Percentiles rank a stretch among this genome's conserved stretches.
phyloP scores from a whole-genome alignment of 495 filamentous ascomycete species.

The Aspergillus ostianus region DNA sequence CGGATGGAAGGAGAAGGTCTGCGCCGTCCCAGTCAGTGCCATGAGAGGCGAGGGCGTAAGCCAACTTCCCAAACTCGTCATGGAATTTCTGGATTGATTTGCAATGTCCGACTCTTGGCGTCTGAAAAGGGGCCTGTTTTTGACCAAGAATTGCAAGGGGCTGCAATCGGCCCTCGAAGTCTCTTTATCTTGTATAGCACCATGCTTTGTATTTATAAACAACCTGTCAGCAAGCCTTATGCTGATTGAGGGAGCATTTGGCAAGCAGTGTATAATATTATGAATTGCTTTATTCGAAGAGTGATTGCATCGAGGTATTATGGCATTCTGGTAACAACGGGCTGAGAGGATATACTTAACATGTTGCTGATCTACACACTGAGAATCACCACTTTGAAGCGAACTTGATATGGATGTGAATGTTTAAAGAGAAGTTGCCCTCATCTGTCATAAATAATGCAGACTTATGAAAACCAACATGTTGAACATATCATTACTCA shows the following conservation, averaged over 20 bases:
- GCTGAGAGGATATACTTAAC: no score
- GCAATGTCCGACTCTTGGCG: neutral
- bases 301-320: no score
- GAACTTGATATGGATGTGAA: no score
- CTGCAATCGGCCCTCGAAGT: neutral
- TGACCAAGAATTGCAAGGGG: neutral
- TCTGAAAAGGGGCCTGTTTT: neutral
- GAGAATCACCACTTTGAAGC: no score
- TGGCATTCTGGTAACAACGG: no score
- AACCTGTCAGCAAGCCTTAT: neutral
- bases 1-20: slow-evolving; percentile 63
- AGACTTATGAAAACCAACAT: no score
- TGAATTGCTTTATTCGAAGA: neutral
- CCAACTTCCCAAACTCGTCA: slow-evolving; percentile 72
- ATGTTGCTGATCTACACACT: no score
- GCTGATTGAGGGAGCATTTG: neutral
- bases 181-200: neutral
- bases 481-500: no score
- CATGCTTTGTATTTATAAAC: neutral
- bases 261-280: neutral
- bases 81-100: slow-evolving; percentile 63
- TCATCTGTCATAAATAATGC: no score
- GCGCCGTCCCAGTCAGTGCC: slow-evolving; percentile 82
- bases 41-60: slow-evolving; percentile 80
- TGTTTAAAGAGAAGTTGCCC: no score